phyloP scores from a whole-genome alignment of 352 stramenopile species.

The Hyaloperonospora brassicae region DNA sequence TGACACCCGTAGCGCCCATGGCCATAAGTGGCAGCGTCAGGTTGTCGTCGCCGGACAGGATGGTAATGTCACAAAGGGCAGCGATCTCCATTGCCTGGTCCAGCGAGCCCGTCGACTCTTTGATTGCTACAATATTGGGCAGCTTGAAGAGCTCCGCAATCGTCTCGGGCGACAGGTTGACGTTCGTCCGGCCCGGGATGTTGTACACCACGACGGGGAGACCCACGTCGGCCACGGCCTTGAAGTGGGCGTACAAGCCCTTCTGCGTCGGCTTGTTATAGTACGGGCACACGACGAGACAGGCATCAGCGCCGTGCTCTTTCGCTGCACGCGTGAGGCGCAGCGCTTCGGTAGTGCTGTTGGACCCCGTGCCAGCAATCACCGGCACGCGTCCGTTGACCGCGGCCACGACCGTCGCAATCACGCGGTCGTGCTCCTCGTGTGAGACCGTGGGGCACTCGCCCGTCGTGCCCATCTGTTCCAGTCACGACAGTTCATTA shows the following conservation, averaged over 20 bases:
- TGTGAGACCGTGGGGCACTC: conserved; percentile 92
- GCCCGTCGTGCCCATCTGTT: conserved; percentile 93
- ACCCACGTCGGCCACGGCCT: conserved; percentile 75
- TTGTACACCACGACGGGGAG: conserved; percentile 96
- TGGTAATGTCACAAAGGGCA: conserved; percentile 85
- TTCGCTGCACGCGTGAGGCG: conserved; percentile 85
- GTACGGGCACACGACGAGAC: conserved; percentile 95
- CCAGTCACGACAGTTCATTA: conserved; percentile 5
- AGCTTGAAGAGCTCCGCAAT: conserved; percentile 90
- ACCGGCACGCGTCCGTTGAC: conserved; percentile 84
- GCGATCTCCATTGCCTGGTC: conserved; percentile 86
- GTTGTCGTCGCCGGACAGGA: conserved; percentile 88
- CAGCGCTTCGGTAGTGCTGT: conserved; percentile 84
- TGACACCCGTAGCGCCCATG: conserved; percentile 83
- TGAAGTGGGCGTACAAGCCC: conserved; percentile 92
- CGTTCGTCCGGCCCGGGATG: conserved; percentile 93
- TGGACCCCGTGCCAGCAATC: conserved; percentile 94
- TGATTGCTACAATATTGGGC: conserved; percentile 95
- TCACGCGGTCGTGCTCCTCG: conserved; percentile 92
- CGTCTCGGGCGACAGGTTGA: conserved; percentile 92
- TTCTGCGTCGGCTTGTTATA: conserved; percentile 98
- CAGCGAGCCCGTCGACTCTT: conserved; percentile 94
- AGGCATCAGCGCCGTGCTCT: conserved; percentile 90
- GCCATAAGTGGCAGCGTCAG: conserved; percentile 86
- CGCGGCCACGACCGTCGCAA: conserved; percentile 86